phyloP scores from a whole-genome alignment of 129 eudicot species.

The Saussurea involucrata region DNA sequence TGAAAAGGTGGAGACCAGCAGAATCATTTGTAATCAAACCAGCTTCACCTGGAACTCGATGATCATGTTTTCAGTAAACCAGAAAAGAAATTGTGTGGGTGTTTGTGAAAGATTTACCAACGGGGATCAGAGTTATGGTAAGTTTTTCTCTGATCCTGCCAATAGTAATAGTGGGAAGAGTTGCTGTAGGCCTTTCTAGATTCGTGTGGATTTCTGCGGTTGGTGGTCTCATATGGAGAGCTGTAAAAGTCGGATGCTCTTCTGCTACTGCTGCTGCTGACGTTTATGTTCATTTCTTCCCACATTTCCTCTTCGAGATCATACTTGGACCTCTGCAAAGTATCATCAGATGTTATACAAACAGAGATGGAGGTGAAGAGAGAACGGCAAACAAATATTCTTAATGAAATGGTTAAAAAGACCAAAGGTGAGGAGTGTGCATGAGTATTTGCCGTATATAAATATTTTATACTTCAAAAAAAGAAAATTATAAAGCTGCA shows the following conservation, averaged over 20 bases:
- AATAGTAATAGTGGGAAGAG: conserved; percentile 44
- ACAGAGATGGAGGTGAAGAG: not conserved
- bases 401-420: not conserved
- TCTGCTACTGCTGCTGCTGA: conserved; percentile 34
- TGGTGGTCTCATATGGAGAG: conserved; percentile 47
- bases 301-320: conserved; percentile 77
- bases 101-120: conserved; percentile 35
- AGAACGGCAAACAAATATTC: not conserved
- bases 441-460: not conserved
- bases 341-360: not conserved
- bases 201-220: conserved; percentile 37
- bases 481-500: not conserved
- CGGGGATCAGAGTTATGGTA: conserved; percentile 41
- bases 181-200: conserved; percentile 27
- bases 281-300: conserved; percentile 32
- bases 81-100: not conserved
- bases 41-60: not conserved
- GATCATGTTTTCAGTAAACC: not conserved
- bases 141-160: conserved; percentile 50
- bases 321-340: conserved; percentile 67
- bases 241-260: conserved; percentile 48
- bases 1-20: not conserved
- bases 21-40: not conserved
- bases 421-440: too few relatives aligned
- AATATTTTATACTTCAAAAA: not conserved